phyloP scores from a whole-genome alignment of 305 asterid genomes.

The Fraxinus paxiana region DNA sequence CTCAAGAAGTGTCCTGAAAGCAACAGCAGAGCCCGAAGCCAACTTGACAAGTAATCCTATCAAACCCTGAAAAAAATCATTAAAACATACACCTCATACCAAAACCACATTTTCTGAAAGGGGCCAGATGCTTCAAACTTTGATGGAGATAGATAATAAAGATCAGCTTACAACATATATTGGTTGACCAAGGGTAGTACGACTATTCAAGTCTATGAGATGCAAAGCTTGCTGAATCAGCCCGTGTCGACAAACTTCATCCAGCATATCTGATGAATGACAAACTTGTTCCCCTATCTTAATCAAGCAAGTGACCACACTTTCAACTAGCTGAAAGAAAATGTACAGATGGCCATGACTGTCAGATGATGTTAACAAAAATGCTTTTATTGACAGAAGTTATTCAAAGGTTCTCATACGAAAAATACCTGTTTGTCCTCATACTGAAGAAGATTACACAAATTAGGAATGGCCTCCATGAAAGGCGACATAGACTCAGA shows the following conservation, averaged over 20 bases:
- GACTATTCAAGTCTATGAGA: conserved; percentile 66
- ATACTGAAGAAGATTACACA: conserved; percentile 86
- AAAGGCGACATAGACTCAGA: conserved; percentile 61
- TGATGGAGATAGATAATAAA: conserved; percentile 13
- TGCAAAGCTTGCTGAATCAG: conserved; percentile 69
- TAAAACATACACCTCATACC: conserved; percentile 17
- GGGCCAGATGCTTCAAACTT: not conserved
- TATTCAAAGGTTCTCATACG: conserved; percentile 12
- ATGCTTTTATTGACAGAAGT: not conserved
- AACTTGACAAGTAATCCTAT: conserved; percentile 76
- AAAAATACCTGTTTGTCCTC: conserved; percentile 84
- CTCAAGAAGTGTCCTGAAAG: conserved; percentile 78
- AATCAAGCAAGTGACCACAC: conserved; percentile 81
- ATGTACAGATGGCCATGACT: not conserved
- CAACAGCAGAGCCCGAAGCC: conserved; percentile 71
- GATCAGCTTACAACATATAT: conserved; percentile 60
- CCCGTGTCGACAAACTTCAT: conserved; percentile 75
- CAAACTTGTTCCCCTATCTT: conserved; percentile 63
- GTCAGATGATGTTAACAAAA: conserved; percentile 22
- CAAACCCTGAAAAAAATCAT: conserved; percentile 62
- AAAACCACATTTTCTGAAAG: conserved; percentile 3
- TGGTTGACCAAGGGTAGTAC: conserved; percentile 64
- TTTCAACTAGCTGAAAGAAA: conserved; percentile 76
- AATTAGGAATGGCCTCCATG: conserved; percentile 88
- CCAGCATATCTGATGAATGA: conserved; percentile 64